phyloP scores from a whole-genome alignment of 139 green algal species.

The Chlorella sp. region DNA sequence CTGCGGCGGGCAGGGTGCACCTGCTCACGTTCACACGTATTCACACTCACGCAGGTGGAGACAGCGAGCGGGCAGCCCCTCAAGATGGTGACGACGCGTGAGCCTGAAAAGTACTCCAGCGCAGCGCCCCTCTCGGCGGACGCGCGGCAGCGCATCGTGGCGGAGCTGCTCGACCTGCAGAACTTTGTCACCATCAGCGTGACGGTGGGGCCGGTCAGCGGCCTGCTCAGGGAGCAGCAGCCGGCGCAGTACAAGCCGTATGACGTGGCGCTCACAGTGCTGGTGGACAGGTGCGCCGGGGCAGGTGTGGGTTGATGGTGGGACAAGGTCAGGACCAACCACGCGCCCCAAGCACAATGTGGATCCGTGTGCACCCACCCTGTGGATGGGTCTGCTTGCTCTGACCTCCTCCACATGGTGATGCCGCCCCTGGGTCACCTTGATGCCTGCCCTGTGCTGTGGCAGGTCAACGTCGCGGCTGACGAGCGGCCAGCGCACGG shows the following conservation, averaged over 20 bases:
- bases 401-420: not conserved
- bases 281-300: slow-evolving; percentile 60
- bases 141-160: slow-evolving; percentile 77
- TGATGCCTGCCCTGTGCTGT: too few relatives aligned
- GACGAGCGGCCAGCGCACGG: slow-evolving; percentile 66
- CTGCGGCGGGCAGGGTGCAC: not conserved
- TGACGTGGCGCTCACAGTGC: slow-evolving; percentile 70
- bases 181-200: slow-evolving; percentile 48
- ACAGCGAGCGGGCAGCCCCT: slow-evolving; percentile 25
- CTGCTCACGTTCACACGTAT: slow-evolving; percentile 8
- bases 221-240: slow-evolving; percentile 28
- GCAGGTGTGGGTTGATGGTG: not conserved
- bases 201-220: slow-evolving; percentile 45
- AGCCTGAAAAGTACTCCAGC: slow-evolving; percentile 57
- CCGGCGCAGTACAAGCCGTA: slow-evolving; percentile 51
- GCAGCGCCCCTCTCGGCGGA: slow-evolving; percentile 69
- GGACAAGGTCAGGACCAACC: not conserved
- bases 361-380: too few relatives aligned
- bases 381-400: too few relatives aligned
- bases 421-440: not conserved
- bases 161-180: slow-evolving; percentile 47
- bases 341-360: too few relatives aligned
- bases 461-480: slow-evolving; percentile 72
- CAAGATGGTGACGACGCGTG: slow-evolving; percentile 41
- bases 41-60: not conserved